phyloP scores from a whole-genome alignment of 75 land plant species.

The Sequoia sempervirens region DNA sequence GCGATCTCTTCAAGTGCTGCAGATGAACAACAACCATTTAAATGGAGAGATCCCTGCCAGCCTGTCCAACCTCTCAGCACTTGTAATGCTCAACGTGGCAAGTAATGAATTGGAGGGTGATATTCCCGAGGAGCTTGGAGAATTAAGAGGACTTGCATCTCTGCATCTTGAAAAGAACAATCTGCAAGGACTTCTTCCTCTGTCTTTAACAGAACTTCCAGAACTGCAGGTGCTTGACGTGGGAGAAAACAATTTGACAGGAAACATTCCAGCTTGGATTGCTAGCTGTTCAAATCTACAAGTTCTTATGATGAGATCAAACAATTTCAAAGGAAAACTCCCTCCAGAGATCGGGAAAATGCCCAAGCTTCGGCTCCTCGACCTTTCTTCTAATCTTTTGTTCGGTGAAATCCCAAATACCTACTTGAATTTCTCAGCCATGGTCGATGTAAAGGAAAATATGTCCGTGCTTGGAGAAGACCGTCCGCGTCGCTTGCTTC shows the following conservation, averaged over 20 bases:
- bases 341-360: neutral
- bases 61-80: neutral
- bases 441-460: neutral
- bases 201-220: conserved; percentile 19
- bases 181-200: conserved; percentile 33
- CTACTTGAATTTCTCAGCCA: neutral
- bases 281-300: conserved; percentile 19
- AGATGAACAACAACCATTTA: conserved; percentile 31
- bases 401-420: neutral
- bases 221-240: conserved; percentile 38
- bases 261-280: conserved; percentile 47
- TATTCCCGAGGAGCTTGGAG: conserved; percentile 26
- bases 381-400: neutral
- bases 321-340: conserved; percentile 37
- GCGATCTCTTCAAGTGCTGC: conserved; percentile 15
- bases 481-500: too few species aligned
- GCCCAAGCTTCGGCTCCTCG: neutral
- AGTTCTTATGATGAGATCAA: conserved; percentile 45
- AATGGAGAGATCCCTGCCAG: conserved; percentile 29
- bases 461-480: neutral
- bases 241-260: conserved; percentile 44
- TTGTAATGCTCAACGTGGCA: conserved; percentile 31
- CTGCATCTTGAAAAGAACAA: conserved; percentile 15
- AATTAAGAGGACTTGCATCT: neutral
- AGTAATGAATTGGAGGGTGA: conserved; percentile 25